Base-by-base conservation (phyloP, 2,329 filamentous ascomycete species). In the Scolecobasidium constrictum region DNA sequence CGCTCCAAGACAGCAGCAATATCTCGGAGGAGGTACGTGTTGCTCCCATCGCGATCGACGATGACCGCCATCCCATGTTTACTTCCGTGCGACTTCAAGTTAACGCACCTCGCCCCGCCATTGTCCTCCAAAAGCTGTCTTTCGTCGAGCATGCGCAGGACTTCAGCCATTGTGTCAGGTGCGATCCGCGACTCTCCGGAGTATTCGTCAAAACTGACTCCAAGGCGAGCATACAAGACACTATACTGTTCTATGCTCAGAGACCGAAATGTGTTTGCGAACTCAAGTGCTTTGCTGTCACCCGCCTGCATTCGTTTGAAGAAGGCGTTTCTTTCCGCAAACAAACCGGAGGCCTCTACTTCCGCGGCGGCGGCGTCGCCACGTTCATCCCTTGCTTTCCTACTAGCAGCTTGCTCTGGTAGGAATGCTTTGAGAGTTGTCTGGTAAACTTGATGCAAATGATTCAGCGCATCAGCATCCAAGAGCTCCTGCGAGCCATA, bases 11-110 rank as follows among this genome's bases (percentile, higher is more conserved):
- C 73, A 54, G 86, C 81, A 51, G 78, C 82, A 48, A 88, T 81
- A 59, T 90, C 83, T 50, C 83, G 77, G 40, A 84, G 85, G 37
- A 88, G 71, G 57, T 90, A 88, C 23, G 86, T 72, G 33, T 81
- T 82, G 11, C 81, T 86, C 43, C 83, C 83, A 49, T 84, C 79
- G 50, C 75, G 77, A 65, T 85, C 83, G 50, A 80, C 75, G 46
- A 87, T 73, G 42, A 87, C 73, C 19, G 81, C 75, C 55, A 77
- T 78, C 52, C 81, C 82, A 9, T 86, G 72, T 46, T 73, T 76
- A 65, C 83, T 84, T 1, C 83, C 69, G 46, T 81, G 75, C 56
- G 82, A 78, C 42, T 72, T 66, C 55, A 87, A 85, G 59, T 87
- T 77, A 44, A 88, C 71, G 44, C 87, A 74, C 51, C 78, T 71